Base-by-base conservation (phyloP, 1,139 yeast species). In the Sugiyamaella japonica region DNA sequence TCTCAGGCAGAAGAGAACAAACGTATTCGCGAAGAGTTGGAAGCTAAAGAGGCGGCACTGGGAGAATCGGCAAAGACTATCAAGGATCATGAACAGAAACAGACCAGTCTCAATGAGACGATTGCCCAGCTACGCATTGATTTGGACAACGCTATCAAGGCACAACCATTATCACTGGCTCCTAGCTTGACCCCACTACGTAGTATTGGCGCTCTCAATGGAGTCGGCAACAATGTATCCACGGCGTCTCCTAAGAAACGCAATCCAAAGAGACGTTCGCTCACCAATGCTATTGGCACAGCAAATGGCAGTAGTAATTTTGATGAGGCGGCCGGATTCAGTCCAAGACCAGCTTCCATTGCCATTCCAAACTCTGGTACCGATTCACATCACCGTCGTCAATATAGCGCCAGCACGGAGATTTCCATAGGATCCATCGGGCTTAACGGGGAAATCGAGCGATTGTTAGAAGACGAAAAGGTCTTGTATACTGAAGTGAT, bases 401-500 rank as follows among this genome's bases (percentile, higher is more conserved):
- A 61, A 39, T 59, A 58, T 52, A 59, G 64, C 40, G 59, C 63
- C 13, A 57, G 63, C 32, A 65, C 67, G 39, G 69, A 66, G 48
- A 60, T 60, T 23, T 62, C 66, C 6, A 62, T 61, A 43, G 63
- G 63, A n/a, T 65, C 66, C 2, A 48, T 61, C 34, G 68, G 69
- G 16, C 59, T 70, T 52, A 70, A 72, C 54, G 71, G 65, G n/a
- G 73, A 73, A 59, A 71, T 75, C 53, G 76, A 74, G 63, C 62
- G 66, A 46, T 59, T 75, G 52, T 78, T 93, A 63, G 88, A 90
- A 67, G 93, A 90, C 65, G 85, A 95, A 10, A 84, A 86, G 63
- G 79, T 82, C 34, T 76, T 91, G 63, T 93, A 89, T 67, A 80
- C 84, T 60, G 98, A 91, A 72, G 89, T 90, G 53, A 88, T 89